Evolutionary conservation across 495 filamentous ascomycete species (phyloP), one percentile per base, ranked within the genome.

Genomic region (Viridothelium virens): DNA sequence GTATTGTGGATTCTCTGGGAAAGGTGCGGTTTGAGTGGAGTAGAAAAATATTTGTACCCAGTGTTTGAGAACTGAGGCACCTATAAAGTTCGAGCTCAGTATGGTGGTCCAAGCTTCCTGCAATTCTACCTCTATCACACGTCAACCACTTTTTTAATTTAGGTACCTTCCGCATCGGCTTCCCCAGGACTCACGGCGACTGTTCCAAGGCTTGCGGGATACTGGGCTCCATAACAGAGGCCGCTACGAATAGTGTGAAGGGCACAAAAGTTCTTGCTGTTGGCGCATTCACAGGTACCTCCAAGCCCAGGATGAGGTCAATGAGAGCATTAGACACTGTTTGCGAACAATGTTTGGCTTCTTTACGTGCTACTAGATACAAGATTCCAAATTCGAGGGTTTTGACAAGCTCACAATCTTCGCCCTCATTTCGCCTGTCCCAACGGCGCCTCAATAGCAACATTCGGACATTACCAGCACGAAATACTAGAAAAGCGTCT

Each of bases 291-390:
- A 46, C 41, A 25, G 25, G 25, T 25, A 25, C 25, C 25, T 25
- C 25, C 25, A 25, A 25, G 25, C 25, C 18, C 48, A 53, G 18
- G 16, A 53, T 53, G 48, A 14, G 48, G 18, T 53, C 48, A 5
- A 16, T 53, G 5, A 25, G 48, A 11, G 36, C 11, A 31, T 10
- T 59, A 14, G 31, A 59, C 18, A 10, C 6, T 31, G 31, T 59
- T 6, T 65, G 63, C 33, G 39, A 50, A 37, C 63, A 53, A 18
- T 65, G 63, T 39, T 44, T 65, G 7, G 44, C 63, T 53, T 48
- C 63, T 6, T 7, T 65, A 44, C 34, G 63, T 18, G 14, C 7
- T 3, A 18, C 46, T 50, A 36, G 4, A 7, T 14, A 31, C 5
- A 18, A 14, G 14, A 18, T 14, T 33, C 36, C 53, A 36, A 14